Base-by-base conservation (phyloP, 2,329 filamentous ascomycete species). In the Penicillium concentricum region DNA sequence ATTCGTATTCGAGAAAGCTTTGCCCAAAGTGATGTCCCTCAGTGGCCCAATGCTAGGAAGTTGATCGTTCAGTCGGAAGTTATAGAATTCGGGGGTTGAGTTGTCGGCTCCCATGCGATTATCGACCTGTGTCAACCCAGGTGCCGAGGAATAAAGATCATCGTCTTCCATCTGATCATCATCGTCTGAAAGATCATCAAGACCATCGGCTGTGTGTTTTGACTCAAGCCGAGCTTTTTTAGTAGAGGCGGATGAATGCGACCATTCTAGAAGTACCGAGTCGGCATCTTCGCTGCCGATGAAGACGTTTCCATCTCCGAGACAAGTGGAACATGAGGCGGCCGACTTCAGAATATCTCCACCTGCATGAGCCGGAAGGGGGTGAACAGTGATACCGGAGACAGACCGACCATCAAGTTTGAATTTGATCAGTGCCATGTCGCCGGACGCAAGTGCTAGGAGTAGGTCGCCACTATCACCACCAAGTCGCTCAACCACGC, bases 391-490 rank as follows among this genome's bases (percentile, higher is more conserved):
- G 59, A 99, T 81, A 1, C 91, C 92, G 26, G 92, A 96, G 2
- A 99, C 91, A 2, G 90, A 95, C 53, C 94, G 85, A 16, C 95
- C 94, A 70, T 97, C 92, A 59, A 97, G 84, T 53, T 86, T 87
- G 77, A 99, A 97, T 16, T 84, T 87, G 13, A 97, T 75, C 22
- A 94, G 82, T 10, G 86, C 86, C 46, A 96, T 79, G 20, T 84
- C 82, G 0, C 94, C 94, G 64, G 88, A 86, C 54, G 85, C 85
- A 26, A 96, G 81, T 7, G 94, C 83, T 34, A 99, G 80, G n/a
- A 99, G 79, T 59, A 97, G 81, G 68, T 97, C 92, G 2, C 91
- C 91, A 28, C 84, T 87, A 51, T 92, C 88, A 16, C 85, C 81
- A 3, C 88, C 90, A 6, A 99, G 76, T 38, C 88, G 82, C 62